Base-by-base conservation (phyloP, 495 filamentous ascomycete genomes). In the Penicillium paradoxum region DNA sequence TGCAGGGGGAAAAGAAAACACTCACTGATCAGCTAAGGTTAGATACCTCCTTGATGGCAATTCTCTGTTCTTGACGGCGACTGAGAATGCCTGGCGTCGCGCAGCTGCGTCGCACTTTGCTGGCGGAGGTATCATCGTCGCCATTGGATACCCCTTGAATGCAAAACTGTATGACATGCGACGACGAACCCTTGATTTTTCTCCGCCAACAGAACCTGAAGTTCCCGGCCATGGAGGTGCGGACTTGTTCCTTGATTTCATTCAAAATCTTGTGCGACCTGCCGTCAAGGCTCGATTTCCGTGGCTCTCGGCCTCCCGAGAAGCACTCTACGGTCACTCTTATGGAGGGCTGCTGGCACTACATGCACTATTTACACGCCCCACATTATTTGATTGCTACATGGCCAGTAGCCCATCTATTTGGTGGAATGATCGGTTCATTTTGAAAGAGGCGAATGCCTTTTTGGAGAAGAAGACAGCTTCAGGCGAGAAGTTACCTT, bases 31-130 rank as follows among this genome's bases (percentile, higher is more conserved):
- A 34, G 24, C 22, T 17, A 1, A 29, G 17, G 5, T 15, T 43
- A 64, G 64, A 49, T 67, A 67, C 44, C 57, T 62, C 7, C 58
- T 67, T 17, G 64, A 67, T 15, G 64, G 64, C 9, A 67, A 67
- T 45, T 54, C 61, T 1, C 22, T 64, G 18, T 67, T 67, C 46
- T 18, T 67, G 37, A 67, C 64, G 7, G 64, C 64, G 18, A 67
- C 61, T 2, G 64, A 67, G 30, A 43, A 50, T 6, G 47, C 56
- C 22, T 62, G 64, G 61, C 58, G 61, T 18, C 58, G 58, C 18
- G 49, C 44, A 22, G 47, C 53, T 17, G 34, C 53, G 13, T 60
- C 64, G 0, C 58, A 56, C 17, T 62, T 55, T 49, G 22, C 43
- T 8, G 60, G 58, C 10, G 60, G 58, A 22, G 56, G 58, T 10